These are phyloP conservation scores for Tulasnella sp. DNA, from an alignment of 768 basidiomycete genomes.

Conservation along the genomic window DNA sequence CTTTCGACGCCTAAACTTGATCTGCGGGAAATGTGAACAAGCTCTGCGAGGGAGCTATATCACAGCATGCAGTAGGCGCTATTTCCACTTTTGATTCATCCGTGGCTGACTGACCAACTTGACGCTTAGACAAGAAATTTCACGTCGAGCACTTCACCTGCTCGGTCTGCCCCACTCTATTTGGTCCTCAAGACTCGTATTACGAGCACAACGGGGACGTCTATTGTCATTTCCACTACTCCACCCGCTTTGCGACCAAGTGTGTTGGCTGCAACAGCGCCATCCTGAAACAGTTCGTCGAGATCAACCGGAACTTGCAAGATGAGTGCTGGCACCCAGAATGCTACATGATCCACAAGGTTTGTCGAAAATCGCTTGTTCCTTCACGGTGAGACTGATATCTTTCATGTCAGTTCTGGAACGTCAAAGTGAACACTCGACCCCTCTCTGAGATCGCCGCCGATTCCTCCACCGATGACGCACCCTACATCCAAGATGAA, in stretches of 20 bases:
- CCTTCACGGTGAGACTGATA: neutral
- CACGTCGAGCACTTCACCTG: constrained; percentile 99
- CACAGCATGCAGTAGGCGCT: constrained; percentile 89
- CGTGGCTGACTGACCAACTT: neutral
- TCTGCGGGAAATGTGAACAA: constrained; percentile 91
- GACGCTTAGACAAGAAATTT: constrained; percentile 76
- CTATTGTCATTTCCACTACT: constrained; percentile 98
- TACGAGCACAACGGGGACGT: constrained; percentile 98
- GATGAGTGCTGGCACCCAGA: constrained; percentile 99
- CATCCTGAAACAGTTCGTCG: constrained; percentile 98
- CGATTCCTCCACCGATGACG: constrained; percentile 27
- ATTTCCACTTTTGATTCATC: constrained; percentile 1
- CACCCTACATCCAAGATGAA: constrained; percentile 64
- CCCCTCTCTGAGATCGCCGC: constrained; percentile 16
- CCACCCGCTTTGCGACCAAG: constrained; percentile 95
- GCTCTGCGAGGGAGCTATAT: constrained; percentile 96
- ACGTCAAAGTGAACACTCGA: constrained; percentile 58
- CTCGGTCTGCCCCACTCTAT: constrained; percentile 88
- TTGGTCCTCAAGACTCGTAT: constrained; percentile 97
- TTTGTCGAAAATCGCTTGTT: constrained; percentile 27
- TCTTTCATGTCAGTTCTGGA: constrained; percentile 70
- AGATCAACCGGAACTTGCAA: constrained; percentile 95
- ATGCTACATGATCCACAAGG: constrained; percentile 99
- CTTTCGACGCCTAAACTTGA: constrained; percentile 88
- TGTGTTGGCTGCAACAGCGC: constrained; percentile 96